A percentile compares a stretch with the other conserved stretches of the same genome.
Evolutionary conservation across 192 early-diverging fungal genomes (phyloP).

Genomic region (Phycomyces nitens): DNA sequence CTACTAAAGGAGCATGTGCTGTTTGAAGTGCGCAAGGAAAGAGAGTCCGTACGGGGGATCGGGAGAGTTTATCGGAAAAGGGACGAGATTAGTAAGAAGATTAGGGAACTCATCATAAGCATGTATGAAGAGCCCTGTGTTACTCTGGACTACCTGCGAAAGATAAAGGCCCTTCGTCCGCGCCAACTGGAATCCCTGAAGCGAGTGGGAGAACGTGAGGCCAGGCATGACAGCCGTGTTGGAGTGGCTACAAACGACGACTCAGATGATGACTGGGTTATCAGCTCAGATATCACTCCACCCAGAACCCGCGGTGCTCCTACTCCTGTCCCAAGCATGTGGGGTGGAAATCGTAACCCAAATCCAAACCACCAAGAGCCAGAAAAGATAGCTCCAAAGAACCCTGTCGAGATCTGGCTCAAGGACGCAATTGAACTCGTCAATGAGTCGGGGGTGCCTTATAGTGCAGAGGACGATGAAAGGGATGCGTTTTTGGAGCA

Average conservation of each 20-base stretch:
- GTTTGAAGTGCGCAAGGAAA: constrained; percentile 33
- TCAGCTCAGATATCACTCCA: constrained; percentile 6
- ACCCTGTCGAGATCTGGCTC: constrained; percentile 35
- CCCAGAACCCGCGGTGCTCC: neutral
- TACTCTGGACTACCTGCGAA: constrained; percentile 31
- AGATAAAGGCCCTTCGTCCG: constrained; percentile 23
- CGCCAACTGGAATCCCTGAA: constrained; percentile 38
- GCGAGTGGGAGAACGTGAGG: constrained; percentile 30
- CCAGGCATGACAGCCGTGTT: neutral
- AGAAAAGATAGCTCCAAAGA: neutral
- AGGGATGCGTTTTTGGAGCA: constrained; percentile 31
- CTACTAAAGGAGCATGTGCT: constrained; percentile 31
- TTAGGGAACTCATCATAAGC: constrained; percentile 33
- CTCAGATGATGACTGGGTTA: constrained; percentile 32
- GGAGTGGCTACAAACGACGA: neutral
- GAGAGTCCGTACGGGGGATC: constrained; percentile 24
- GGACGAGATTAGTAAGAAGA: constrained; percentile 28
- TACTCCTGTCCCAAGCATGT: neutral
- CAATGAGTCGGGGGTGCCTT: neutral
- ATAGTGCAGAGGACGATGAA: neutral
- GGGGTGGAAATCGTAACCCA: neutral
- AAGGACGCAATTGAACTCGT: constrained; percentile 26
- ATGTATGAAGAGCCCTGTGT: constrained; percentile 46
- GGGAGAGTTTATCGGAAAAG: constrained; percentile 25
- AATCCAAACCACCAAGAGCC: constrained; percentile 9